These are phyloP conservation scores for Kernera saxatilis DNA, from an alignment of 345 rosid species.

Conservation along the genomic window DNA sequence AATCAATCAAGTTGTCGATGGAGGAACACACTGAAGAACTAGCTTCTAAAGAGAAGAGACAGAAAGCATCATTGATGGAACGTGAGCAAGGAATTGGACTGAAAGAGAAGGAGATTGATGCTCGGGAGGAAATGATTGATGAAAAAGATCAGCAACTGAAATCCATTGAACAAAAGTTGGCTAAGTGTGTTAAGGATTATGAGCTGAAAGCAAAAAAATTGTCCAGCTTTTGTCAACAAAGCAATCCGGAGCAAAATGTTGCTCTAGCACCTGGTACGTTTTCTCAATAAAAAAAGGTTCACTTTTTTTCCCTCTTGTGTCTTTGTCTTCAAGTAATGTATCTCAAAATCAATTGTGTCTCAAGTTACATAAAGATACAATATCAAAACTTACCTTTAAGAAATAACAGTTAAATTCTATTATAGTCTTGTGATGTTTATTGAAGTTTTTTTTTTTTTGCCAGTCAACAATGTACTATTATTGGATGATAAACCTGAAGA, in stretches of 20 bases:
- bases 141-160: constrained; percentile 4
- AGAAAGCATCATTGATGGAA: constrained; percentile 11
- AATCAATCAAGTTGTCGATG: not conserved
- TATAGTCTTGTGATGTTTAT: not conserved
- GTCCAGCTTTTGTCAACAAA: not conserved
- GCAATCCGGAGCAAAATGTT: constrained; percentile 12
- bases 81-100: not conserved
- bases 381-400: not conserved
- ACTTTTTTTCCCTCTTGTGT: not conserved
- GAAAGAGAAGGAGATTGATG: constrained; percentile 28
- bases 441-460: not conserved
- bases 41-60: constrained; percentile 7
- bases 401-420: not conserved
- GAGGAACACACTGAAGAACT: constrained; percentile 19
- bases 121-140: not conserved
- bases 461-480: not conserved
- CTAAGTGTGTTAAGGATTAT: constrained; percentile 1
- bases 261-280: constrained; percentile 31
- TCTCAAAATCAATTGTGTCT: not conserved
- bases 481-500: not conserved
- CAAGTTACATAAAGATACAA: not conserved
- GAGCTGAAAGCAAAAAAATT: constrained; percentile 11
- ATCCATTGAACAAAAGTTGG: not conserved
- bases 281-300: not conserved
- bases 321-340: not conserved